Percentiles rank a stretch among this genome's conserved stretches.
phyloP scores from a whole-genome alignment of 441 rosid species.

The Populus hybrid region DNA sequence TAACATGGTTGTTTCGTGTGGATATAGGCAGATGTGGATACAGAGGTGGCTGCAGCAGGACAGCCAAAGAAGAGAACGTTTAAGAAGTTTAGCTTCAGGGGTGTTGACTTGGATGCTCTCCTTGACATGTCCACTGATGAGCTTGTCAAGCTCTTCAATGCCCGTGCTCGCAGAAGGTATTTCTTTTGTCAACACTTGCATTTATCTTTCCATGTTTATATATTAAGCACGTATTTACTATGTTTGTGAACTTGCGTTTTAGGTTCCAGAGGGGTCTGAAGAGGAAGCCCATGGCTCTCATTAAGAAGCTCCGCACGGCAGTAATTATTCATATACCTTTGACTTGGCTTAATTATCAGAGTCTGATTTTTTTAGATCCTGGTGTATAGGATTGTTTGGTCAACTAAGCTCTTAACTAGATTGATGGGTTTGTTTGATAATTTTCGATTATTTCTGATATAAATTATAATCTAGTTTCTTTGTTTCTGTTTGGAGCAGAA shows the following conservation, averaged over 20 bases:
- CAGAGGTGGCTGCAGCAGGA: slow-evolving; percentile 43
- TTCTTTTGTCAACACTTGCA: neutral
- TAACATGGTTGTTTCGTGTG: neutral
- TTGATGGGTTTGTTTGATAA: neutral
- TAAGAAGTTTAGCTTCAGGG: slow-evolving; percentile 69
- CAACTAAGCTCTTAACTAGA: neutral
- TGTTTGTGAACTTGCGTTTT: neutral
- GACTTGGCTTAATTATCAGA: neutral
- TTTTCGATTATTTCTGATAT: neutral
- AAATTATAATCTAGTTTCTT: neutral
- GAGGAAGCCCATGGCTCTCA: slow-evolving; percentile 80
- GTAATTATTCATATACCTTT: slow-evolving; percentile 25
- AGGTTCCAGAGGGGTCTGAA: slow-evolving; percentile 83
- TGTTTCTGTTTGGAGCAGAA: slow-evolving; percentile 38
- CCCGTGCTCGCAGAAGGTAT: slow-evolving; percentile 73
- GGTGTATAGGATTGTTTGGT: neutral
- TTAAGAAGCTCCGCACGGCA: slow-evolving; percentile 80
- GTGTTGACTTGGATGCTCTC: slow-evolving; percentile 67
- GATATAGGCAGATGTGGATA: slow-evolving; percentile 52
- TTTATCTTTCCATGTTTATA: neutral
- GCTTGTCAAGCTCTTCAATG: slow-evolving; percentile 62
- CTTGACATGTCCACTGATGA: slow-evolving; percentile 73
- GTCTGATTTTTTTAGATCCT: neutral
- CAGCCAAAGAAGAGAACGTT: slow-evolving; percentile 69
- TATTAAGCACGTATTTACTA: neutral